Percentiles rank a stretch among this genome's conserved stretches.
phyloP scores from a whole-genome alignment of 2,329 filamentous ascomycete genomes.

The Chaetothyriales sp. region DNA sequence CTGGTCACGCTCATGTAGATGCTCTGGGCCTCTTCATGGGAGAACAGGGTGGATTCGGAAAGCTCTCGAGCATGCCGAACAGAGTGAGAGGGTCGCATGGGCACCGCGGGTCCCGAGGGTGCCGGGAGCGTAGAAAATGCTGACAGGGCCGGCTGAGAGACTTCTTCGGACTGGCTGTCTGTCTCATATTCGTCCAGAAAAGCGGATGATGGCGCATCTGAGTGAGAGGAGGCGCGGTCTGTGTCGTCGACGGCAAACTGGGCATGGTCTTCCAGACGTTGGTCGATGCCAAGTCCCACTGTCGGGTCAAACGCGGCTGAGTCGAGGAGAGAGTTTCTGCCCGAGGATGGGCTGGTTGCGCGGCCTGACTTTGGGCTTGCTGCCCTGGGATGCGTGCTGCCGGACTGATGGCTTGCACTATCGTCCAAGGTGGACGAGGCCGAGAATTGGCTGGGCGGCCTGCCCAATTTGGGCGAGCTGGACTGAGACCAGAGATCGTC shows the following conservation, averaged over 20 bases:
- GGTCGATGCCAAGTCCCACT: background rate
- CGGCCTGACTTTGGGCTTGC: background rate
- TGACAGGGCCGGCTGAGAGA: background rate
- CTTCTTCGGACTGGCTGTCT: background rate
- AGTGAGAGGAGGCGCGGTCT: background rate
- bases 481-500: conserved; percentile 4
- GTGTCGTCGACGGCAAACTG: background rate
- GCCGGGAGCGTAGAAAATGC: background rate
- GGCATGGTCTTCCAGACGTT: background rate
- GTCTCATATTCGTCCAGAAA: background rate
- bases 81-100: background rate
- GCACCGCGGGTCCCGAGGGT: too few species aligned
- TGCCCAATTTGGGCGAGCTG: conserved; percentile 12
- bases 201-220: background rate
- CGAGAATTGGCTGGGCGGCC: background rate
- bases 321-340: background rate
- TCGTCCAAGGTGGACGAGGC: background rate
- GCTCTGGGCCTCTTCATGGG: conserved; percentile 37
- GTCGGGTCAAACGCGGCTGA: background rate
- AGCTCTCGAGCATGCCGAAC: conserved; percentile 22
- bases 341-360: background rate
- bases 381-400: background rate
- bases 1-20: conserved; percentile 46
- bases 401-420: background rate
- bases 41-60: conserved; percentile 34